Evolutionary conservation across 495 filamentous ascomycete genomes (phyloP).

Genomic region (Tuber umbilicatum): DNA sequence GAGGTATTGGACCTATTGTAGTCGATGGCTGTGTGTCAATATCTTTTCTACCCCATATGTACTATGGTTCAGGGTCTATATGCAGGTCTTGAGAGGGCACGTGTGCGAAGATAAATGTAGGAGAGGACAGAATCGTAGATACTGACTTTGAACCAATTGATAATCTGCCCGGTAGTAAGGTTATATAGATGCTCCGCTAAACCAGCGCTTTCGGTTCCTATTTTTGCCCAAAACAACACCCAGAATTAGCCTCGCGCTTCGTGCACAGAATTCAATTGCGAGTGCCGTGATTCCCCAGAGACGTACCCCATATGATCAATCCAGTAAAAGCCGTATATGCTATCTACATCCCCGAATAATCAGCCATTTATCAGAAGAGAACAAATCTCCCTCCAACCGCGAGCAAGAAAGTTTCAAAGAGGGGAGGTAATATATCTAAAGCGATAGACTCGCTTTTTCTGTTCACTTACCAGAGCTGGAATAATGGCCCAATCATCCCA

Average conservation of each 20-base stretch:
- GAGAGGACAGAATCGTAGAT: neutral
- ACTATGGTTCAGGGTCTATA: neutral
- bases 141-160: constrained; percentile 1
- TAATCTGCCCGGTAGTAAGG: neutral
- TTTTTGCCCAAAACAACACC: neutral
- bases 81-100: neutral
- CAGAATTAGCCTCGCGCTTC: neutral
- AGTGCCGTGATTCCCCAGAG: neutral
- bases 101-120: neutral
- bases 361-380: neutral
- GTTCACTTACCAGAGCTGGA: neutral
- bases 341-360: neutral
- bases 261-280: neutral
- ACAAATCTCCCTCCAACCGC: neutral
- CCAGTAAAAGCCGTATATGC: neutral
- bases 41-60: neutral
- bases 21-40: neutral
- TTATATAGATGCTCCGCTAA: neutral
- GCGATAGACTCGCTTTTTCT: neutral
- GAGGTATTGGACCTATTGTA: neutral
- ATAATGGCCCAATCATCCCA: constrained; percentile 5
- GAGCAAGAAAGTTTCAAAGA: neutral
- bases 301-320: constrained; percentile 1
- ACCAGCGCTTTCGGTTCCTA: neutral
- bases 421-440: neutral